phyloP scores from a whole-genome alignment of 345 rosid genomes.

The Bruguiera gymnorhiza region DNA sequence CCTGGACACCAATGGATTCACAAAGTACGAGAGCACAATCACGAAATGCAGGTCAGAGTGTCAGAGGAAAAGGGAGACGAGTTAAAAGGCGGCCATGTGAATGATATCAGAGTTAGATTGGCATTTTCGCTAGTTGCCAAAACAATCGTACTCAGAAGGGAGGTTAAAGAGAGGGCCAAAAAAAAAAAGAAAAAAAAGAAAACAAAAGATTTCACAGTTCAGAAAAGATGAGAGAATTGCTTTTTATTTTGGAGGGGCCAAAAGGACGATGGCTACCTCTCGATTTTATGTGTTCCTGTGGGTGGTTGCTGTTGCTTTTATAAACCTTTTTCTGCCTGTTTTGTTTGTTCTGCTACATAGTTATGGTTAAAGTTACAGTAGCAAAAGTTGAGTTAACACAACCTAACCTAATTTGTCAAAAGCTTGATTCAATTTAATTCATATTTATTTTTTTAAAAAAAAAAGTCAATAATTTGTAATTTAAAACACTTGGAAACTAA shows the following conservation, averaged over 20 bases:
- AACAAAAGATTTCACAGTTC: background rate
- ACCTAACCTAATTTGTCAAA: no score
- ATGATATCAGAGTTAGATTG: constrained; percentile 3
- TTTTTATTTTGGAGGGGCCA: background rate
- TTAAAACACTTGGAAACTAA: background rate
- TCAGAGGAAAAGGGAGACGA: no score
- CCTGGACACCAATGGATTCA: constrained; percentile 12
- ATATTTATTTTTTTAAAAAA: background rate
- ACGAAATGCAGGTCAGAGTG: constrained; percentile 10
- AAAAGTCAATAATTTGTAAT: background rate
- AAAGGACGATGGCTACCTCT: no score
- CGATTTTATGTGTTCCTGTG: no score
- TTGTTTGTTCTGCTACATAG: no score
- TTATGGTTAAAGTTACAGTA: no score
- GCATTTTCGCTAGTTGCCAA: constrained; percentile 22
- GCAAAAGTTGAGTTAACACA: no score
- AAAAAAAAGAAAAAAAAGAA: background rate
- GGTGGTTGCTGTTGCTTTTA: no score
- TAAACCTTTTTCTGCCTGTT: no score
- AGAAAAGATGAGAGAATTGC: constrained; percentile 4
- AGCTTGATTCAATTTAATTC: no score
- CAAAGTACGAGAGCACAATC: constrained; percentile 20
- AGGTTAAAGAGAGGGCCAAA: background rate
- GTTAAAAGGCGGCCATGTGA: no score
- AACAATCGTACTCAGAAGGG: constrained; percentile 1